Evolutionary conservation across 805 yeast species (phyloP).

Genomic region (Kuraishia hungarica): DNA sequence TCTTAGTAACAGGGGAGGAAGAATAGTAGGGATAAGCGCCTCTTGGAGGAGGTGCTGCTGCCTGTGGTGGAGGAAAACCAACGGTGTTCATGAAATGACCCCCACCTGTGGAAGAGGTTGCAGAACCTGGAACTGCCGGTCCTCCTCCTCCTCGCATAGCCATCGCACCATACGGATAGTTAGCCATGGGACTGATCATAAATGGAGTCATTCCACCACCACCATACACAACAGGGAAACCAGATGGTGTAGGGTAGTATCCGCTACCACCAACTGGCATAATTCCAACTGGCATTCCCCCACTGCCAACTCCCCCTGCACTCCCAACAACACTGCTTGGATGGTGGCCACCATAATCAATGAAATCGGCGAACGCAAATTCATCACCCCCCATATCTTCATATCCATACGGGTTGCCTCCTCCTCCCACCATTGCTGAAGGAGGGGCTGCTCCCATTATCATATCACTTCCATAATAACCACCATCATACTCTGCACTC

Average conservation of each 20-base stretch:
- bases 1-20: not conserved
- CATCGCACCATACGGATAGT: not conserved
- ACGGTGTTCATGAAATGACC: not conserved
- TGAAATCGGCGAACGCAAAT: not conserved
- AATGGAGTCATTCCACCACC: not conserved
- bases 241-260: not conserved
- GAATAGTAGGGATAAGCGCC: not conserved
- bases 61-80: constrained; percentile 2
- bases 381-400: not conserved
- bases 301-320: not conserved
- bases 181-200: not conserved
- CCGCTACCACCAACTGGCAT: not conserved
- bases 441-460: not conserved
- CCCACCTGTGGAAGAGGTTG: not conserved
- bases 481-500: not conserved
- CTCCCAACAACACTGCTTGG: not conserved
- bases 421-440: not conserved
- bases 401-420: not conserved
- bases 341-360: not conserved
- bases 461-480: not conserved
- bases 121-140: not conserved
- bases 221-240: not conserved
- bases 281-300: too few relatives aligned
- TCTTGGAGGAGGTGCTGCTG: constrained; percentile 2
- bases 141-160: not conserved